Evolutionary conservation across 768 basidiomycete genomes (phyloP).

Genomic region (Tylopilus sp.): DNA sequence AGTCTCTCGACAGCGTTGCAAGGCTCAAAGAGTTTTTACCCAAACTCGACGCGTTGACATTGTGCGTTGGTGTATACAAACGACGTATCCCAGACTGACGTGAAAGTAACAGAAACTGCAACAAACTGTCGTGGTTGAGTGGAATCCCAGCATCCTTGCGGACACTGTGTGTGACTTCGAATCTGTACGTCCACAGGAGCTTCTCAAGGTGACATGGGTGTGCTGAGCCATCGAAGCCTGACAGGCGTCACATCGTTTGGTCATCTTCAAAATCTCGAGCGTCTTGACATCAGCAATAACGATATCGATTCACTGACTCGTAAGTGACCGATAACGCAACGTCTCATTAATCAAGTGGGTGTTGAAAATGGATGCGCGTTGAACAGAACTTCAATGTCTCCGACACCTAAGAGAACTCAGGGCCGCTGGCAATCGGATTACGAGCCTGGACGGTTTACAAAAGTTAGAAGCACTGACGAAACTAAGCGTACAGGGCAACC

Average conservation of each 20-base stretch:
- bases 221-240: conserved; percentile 48
- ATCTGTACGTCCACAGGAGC: conserved; percentile 45
- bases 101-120: conserved; percentile 52
- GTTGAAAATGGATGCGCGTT: conserved; percentile 8
- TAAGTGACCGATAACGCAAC: conserved; percentile 41
- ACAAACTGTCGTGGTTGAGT: conserved; percentile 76
- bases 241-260: conserved; percentile 84
- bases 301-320: conserved; percentile 83
- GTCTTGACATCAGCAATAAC: conserved; percentile 88
- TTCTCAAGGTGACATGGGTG: conserved; percentile 9
- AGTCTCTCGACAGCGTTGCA: conserved; percentile 60
- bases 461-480: conserved; percentile 79
- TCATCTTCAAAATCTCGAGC: conserved; percentile 83
- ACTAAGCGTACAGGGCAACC: conserved; percentile 77
- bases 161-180: conserved; percentile 74
- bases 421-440: conserved; percentile 84
- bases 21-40: conserved; percentile 89
- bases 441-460: conserved; percentile 70
- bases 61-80: conserved; percentile 52
- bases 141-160: conserved; percentile 70
- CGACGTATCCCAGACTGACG: conserved; percentile 13
- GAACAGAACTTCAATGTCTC: conserved; percentile 76
- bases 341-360: background rate
- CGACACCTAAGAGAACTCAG: conserved; percentile 84
- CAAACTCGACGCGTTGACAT: conserved; percentile 62